phyloP scores from a whole-genome alignment of 306 rosid genomes.

The Medicago arabica region DNA sequence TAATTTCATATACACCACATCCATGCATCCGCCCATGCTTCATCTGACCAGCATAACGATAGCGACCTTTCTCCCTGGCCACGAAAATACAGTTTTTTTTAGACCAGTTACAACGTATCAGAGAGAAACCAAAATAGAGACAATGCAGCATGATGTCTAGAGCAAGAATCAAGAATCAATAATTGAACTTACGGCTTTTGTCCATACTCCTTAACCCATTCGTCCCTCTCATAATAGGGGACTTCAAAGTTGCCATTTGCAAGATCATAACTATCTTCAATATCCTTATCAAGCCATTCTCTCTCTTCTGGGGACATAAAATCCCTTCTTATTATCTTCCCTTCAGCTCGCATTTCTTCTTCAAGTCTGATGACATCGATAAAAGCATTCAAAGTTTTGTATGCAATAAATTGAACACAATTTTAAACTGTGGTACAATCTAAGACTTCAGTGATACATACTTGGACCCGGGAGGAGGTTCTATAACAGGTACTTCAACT shows the following conservation, averaged over 20 bases:
- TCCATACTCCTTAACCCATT: constrained; percentile 75
- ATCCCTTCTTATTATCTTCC: constrained; percentile 77
- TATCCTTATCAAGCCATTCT: constrained; percentile 95
- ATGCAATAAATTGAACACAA: constrained; percentile 31
- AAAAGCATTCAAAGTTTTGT: constrained; percentile 43
- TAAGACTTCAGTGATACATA: constrained; percentile 50
- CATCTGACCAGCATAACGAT: constrained; percentile 97
- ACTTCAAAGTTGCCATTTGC: constrained; percentile 63
- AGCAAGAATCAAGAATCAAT: constrained; percentile 16
- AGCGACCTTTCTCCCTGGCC: constrained; percentile 92
- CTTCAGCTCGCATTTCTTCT: constrained; percentile 87
- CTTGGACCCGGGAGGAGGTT: constrained; percentile 94
- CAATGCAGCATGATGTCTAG: constrained; percentile 28
- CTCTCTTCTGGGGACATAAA: constrained; percentile 79
- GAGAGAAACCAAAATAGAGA: constrained; percentile 13
- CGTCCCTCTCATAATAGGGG: constrained; percentile 82
- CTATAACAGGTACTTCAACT: constrained; percentile 86
- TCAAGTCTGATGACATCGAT: constrained; percentile 69
- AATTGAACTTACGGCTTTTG: constrained; percentile 72
- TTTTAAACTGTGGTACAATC: constrained; percentile 29
- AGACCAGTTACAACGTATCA: constrained; percentile 35
- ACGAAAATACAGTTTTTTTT: constrained; percentile 38
- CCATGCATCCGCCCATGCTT: constrained; percentile 98
- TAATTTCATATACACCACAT: constrained; percentile 86
- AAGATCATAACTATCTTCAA: constrained; percentile 72